phyloP scores from a whole-genome alignment of 768 basidiomycete genomes.

The Exsudoporus frostii region DNA sequence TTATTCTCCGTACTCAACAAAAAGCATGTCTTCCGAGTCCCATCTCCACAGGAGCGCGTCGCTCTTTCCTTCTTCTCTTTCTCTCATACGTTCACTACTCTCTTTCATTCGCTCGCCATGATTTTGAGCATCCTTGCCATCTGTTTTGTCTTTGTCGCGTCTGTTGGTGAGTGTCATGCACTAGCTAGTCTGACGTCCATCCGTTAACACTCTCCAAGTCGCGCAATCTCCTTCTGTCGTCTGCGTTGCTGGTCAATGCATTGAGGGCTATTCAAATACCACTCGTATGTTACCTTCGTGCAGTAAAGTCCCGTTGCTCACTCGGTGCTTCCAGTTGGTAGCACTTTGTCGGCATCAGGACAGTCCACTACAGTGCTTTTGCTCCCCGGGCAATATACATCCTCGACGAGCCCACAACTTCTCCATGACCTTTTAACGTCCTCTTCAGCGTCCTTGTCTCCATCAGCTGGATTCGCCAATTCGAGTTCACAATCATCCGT shows the following conservation, averaged over 20 bases:
- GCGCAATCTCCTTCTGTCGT: conserved; percentile 64
- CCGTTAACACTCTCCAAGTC: conserved; percentile 31
- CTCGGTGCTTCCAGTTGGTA: conserved; percentile 53
- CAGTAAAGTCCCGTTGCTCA: conserved; percentile 9
- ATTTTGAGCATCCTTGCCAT: conserved; percentile 37
- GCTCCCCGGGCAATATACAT: conserved; percentile 74
- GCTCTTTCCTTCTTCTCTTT: conserved; percentile 22
- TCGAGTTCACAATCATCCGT: conserved; percentile 42
- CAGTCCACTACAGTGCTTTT: conserved; percentile 54
- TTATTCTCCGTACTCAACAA: conserved; percentile 31
- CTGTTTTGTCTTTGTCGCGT: conserved; percentile 36
- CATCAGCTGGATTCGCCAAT: conserved; percentile 63
- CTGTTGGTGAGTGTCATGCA: conserved; percentile 34
- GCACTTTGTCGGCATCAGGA: conserved; percentile 56
- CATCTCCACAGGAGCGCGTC: conserved; percentile 13
- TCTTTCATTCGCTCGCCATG: conserved; percentile 35
- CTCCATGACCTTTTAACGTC: conserved; percentile 67
- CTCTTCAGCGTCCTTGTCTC: conserved; percentile 53
- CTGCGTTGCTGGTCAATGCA: conserved; percentile 87
- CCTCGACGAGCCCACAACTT: conserved; percentile 67
- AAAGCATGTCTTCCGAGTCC: conserved; percentile 20
- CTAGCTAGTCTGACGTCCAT: background rate
- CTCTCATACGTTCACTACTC: conserved; percentile 18
- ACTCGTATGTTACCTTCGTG: conserved; percentile 47
- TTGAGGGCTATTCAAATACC: conserved; percentile 73